These are phyloP conservation scores for Camellia japonica DNA, from an alignment of 148 eudicot species.

Conservation along the genomic window DNA sequence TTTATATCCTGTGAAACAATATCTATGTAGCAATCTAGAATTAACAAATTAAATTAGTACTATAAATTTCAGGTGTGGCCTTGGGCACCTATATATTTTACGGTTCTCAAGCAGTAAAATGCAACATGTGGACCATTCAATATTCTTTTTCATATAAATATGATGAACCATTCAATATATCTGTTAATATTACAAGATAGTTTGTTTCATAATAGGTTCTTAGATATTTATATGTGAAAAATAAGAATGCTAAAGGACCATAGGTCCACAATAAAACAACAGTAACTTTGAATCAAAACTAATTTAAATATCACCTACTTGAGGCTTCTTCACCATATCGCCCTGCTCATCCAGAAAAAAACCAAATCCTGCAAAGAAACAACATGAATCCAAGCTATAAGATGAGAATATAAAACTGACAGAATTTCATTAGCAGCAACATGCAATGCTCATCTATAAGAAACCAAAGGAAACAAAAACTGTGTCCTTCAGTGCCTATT, in stretches of 20 bases:
- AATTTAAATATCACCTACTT: constrained; percentile 37
- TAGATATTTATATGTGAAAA: not conserved
- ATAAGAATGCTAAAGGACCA: not conserved
- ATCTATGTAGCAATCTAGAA: not conserved
- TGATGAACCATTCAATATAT: not conserved
- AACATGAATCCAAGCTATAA: not conserved
- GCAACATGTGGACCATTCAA: not conserved
- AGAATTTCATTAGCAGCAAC: not conserved
- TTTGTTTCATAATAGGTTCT: not conserved
- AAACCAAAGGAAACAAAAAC: constrained; percentile 1
- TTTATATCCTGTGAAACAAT: not conserved
- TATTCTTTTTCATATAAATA: not conserved
- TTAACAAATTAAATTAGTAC: not conserved
- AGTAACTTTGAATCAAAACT: not conserved
- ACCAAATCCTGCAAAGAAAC: constrained; percentile 71
- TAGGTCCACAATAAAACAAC: not conserved
- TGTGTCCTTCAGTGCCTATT: not conserved
- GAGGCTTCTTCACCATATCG: constrained; percentile 83
- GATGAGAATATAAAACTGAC: not conserved
- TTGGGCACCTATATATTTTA: not conserved
- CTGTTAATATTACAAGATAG: not conserved
- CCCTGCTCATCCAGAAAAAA: constrained; percentile 74
- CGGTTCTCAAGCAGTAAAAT: not conserved
- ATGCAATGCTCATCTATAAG: not conserved
- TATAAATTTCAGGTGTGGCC: not conserved